Percentiles rank a stretch among this genome's conserved stretches.
Conservation (phyloP, 139 green algal species). For the Marvania coccoides region DNA sequence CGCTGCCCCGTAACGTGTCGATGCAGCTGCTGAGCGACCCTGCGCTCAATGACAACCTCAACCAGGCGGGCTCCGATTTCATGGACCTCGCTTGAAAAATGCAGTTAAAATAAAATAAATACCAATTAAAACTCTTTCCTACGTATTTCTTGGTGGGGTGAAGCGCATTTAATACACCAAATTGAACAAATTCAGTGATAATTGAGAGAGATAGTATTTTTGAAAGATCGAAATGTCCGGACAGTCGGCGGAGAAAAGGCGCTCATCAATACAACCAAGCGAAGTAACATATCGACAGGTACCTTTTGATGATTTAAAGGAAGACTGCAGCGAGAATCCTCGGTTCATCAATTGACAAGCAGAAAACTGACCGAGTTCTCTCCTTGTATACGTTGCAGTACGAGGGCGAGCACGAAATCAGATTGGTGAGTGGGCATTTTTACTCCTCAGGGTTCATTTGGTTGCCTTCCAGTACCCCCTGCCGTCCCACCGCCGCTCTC, state of each 20-base stretch:
- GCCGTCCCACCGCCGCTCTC: not conserved
- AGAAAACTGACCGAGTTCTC: too few species aligned
- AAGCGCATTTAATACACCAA: not conserved
- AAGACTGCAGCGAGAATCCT: not conserved
- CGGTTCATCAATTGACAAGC: not conserved
- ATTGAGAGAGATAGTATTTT: not conserved
- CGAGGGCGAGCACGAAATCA: constrained; percentile 75
- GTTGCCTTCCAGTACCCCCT: not conserved
- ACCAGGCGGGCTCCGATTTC: not conserved
- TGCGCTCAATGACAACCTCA: not conserved
- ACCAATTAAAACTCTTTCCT: too few species aligned
- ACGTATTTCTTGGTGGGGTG: too few species aligned
- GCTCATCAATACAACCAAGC: not conserved
- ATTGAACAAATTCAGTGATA: not conserved
- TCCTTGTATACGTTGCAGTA: constrained; percentile 51
- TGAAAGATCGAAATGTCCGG: not conserved
- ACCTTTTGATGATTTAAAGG: not conserved
- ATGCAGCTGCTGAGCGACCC: not conserved
- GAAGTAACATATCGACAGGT: not conserved
- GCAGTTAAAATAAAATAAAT: not conserved
- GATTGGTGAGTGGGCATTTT: constrained; percentile 13
- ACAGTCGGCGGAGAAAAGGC: not conserved
- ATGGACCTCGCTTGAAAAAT: not conserved
- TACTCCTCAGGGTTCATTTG: not conserved
- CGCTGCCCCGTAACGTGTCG: not conserved